These are phyloP conservation scores for Chlorophyllum brunneum DNA, from an alignment of 768 basidiomycete species.

Conservation along the genomic window DNA sequence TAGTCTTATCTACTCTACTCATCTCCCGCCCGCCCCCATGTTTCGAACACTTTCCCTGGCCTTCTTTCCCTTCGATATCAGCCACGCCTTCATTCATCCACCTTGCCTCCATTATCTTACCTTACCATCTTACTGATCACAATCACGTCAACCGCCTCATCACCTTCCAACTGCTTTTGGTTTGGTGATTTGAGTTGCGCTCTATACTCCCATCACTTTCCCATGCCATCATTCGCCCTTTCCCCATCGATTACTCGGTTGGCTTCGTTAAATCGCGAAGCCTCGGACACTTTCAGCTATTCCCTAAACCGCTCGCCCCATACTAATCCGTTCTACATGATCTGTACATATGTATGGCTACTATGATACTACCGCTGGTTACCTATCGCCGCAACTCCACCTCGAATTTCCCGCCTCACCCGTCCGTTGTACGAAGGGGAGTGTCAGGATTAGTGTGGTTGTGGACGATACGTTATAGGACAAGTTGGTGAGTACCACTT, in stretches of 20 bases:
- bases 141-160: neutral
- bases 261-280: neutral
- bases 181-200: neutral
- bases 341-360: slow-evolving; percentile 9
- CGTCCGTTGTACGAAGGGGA: too few species aligned
- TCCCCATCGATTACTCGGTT: neutral
- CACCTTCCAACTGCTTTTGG: slow-evolving; percentile 10
- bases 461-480: neutral
- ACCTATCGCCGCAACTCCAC: slow-evolving; percentile 1
- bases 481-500: slow-evolving; percentile 3
- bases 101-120: neutral
- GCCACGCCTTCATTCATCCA: neutral
- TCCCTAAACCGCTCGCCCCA: neutral
- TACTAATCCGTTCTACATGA: too few species aligned
- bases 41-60: neutral
- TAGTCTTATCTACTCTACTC: neutral
- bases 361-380: neutral
- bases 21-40: neutral
- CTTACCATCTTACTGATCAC: neutral
- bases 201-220: neutral
- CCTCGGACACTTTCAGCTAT: neutral
- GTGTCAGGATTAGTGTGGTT: too few species aligned
- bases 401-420: too few species aligned
- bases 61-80: neutral
- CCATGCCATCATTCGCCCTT: slow-evolving; percentile 4